Conservation (phyloP, 2,329 filamentous ascomycete species). For the Periconia macrospinosa region DNA sequence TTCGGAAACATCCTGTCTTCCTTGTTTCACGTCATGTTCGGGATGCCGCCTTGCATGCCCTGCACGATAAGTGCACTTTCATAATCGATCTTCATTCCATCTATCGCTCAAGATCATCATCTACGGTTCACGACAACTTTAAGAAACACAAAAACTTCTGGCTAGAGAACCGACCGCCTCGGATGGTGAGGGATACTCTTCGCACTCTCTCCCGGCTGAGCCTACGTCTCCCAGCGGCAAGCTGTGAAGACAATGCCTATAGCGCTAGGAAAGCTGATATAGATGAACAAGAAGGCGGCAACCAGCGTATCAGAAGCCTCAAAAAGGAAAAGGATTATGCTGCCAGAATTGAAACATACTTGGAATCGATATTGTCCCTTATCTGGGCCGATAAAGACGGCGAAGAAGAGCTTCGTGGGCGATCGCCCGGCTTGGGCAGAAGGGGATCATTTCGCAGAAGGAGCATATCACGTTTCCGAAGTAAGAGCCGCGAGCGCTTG, state of each 20-base stretch:
- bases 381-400: constrained; percentile 4
- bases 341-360: constrained; percentile 16
- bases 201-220: constrained; percentile 17
- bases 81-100: constrained; percentile 23
- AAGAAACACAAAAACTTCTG: constrained; percentile 23
- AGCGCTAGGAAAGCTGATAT: not conserved
- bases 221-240: constrained; percentile 27
- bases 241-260: constrained; percentile 15
- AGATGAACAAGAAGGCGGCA: constrained; percentile 1
- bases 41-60: constrained; percentile 15
- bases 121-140: constrained; percentile 12
- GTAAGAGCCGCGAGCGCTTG: constrained; percentile 6
- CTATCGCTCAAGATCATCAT: constrained; percentile 18
- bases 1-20: constrained; percentile 21
- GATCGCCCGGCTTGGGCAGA: constrained; percentile 5
- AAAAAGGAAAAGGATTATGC: constrained; percentile 24
- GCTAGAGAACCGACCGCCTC: constrained; percentile 15
- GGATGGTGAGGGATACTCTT: constrained; percentile 20
- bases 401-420: constrained; percentile 2
- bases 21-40: constrained; percentile 18
- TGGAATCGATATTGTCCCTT: constrained; percentile 16
- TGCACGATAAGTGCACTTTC: constrained; percentile 23
- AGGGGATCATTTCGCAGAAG: constrained; percentile 4
- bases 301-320: constrained; percentile 22
- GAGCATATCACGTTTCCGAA: constrained; percentile 8